Base-by-base conservation (phyloP, 257 asterid species). In the Echium plantagineum region DNA sequence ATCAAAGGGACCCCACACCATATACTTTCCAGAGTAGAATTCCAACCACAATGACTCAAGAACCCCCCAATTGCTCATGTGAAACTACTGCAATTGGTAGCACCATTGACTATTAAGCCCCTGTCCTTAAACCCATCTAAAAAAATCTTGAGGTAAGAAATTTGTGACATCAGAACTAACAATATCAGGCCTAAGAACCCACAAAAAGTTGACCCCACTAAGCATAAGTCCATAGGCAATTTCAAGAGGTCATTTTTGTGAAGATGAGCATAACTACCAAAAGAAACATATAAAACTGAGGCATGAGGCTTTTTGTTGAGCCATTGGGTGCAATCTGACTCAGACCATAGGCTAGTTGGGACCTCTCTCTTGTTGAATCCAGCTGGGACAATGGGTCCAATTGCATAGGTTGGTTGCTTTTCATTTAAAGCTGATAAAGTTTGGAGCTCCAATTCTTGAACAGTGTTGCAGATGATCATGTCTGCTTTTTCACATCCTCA, bases 41-140 rank as follows among this genome's bases (percentile, higher is more conserved):
- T 86, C 94, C 95, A 86, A 12, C 95, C 94, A 13, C 90, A 82
- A 2, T 84, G 95, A n/a, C 90, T 80, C 58, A 86, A 7, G 30
- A 84, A 86, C 4, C 88, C 88, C 1, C 95, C 94, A 0, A 80
- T 60, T 0, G 94, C 81, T 79, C 86, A 9, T 86, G 95, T 0
- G 85, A 80, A 0, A 86, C 58, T 55, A 82, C 95, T 62, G 76
- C 79, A 21, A 75, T 46, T 86, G 90, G 56, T 74, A 59, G 62
- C 90, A 80, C 95, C 90, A 0, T 76, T 82, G 71, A 86, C 83
- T 1, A 86, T 76, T 62, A 84, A 0, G 1, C 94, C 90, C 15
- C 73, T 61, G 17, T 82, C 76, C 15, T 61, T 70, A 57, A 80
- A 55, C 19, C 57, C 26, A 0, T 65, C 69, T 52, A n/a, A 76